Conservation (phyloP, 148 eudicot genomes). For the Heliosperma pusillum region DNA sequence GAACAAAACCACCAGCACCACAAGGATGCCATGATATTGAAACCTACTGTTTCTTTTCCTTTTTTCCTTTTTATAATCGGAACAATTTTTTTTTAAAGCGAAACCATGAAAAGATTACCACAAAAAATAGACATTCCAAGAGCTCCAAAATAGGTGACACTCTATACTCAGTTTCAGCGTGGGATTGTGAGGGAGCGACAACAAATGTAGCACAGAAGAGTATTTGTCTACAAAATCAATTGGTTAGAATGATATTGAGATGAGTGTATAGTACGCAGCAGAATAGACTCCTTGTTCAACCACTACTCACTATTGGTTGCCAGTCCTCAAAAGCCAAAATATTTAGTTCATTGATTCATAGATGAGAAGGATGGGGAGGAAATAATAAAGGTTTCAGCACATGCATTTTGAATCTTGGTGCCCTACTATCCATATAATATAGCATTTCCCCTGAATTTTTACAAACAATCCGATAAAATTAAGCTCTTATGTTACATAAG, state of each 20-base stretch:
- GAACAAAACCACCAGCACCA: not conserved
- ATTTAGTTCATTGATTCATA: not conserved
- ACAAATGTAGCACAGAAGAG: not conserved
- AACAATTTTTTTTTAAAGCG: not conserved
- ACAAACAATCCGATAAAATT: not conserved
- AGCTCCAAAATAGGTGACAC: not conserved
- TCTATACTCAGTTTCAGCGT: not conserved
- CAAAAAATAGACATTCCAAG: not conserved
- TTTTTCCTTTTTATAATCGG: not conserved
- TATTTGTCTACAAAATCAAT: not conserved
- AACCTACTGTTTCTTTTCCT: not conserved
- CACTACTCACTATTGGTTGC: not conserved
- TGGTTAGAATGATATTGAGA: not conserved
- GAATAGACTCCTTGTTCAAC: not conserved
- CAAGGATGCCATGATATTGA: not conserved
- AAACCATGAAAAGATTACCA: not conserved
- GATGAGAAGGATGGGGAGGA: slow-evolving; percentile 7
- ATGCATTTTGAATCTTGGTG: not conserved
- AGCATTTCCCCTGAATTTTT: not conserved
- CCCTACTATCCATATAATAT: not conserved
- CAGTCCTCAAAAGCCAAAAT: not conserved
- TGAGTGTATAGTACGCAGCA: not conserved
- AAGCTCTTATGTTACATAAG: not conserved
- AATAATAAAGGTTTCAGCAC: not conserved
- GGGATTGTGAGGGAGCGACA: not conserved